A percentile compares a stretch with the other conserved stretches of the same genome.
These are phyloP conservation scores for Schoenoplectus triqueter DNA, from an alignment of 202 grass and related monocot genomes.

Conservation along the genomic window DNA sequence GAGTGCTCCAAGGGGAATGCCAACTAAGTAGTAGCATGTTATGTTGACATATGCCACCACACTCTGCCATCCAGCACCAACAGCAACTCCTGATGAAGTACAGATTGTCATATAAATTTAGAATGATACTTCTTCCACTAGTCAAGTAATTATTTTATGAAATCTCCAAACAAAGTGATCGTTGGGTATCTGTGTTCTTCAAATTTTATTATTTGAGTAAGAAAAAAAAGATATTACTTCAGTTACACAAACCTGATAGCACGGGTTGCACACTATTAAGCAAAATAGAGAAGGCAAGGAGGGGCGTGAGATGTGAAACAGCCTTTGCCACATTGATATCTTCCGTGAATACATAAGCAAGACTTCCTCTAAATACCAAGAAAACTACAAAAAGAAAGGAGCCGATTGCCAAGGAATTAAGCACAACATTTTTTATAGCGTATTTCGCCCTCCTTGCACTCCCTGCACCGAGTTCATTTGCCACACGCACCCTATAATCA, in stretches of 20 bases:
- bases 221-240: slow-evolving; percentile 5
- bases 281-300: slow-evolving; percentile 79
- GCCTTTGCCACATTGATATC: slow-evolving; percentile 50
- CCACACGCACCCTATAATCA: slow-evolving; percentile 62
- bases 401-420: slow-evolving; percentile 53
- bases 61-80: slow-evolving; percentile 73
- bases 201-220: background rate
- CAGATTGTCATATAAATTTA: slow-evolving; percentile 17
- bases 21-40: slow-evolving; percentile 74
- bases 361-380: slow-evolving; percentile 56
- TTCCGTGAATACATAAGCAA: slow-evolving; percentile 74
- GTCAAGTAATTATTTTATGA: background rate
- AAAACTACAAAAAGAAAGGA: slow-evolving; percentile 56
- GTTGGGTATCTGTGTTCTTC: background rate
- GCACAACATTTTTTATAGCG: slow-evolving; percentile 55
- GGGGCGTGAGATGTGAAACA: slow-evolving; percentile 59
- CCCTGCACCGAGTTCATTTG: slow-evolving; percentile 80
- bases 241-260: slow-evolving; percentile 62
- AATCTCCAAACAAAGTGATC: background rate
- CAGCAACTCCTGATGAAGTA: slow-evolving; percentile 56
- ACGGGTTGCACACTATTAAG: slow-evolving; percentile 87
- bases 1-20: slow-evolving; percentile 61
- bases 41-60: slow-evolving; percentile 81
- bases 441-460: slow-evolving; percentile 67
- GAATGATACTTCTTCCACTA: background rate